Percentiles rank a stretch among this genome's conserved stretches.
These are phyloP conservation scores for Xerocomellus intermedius DNA, from an alignment of 768 basidiomycete species.

Conservation along the genomic window DNA sequence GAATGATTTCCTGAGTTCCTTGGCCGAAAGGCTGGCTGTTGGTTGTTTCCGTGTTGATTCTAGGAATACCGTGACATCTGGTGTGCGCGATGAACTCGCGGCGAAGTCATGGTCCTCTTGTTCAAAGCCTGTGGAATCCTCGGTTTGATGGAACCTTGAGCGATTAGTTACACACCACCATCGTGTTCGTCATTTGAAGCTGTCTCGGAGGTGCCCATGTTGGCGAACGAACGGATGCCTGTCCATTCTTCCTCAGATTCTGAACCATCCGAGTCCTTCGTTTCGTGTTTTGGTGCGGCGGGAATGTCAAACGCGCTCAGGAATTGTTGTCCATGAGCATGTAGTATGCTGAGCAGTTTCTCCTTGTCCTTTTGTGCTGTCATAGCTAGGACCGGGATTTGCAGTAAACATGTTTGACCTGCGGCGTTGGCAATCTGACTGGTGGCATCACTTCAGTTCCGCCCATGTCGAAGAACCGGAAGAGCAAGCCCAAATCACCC, in stretches of 20 bases:
- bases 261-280: constrained; percentile 6
- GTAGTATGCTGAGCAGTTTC: constrained; percentile 38
- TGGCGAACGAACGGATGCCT: constrained; percentile 30
- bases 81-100: constrained; percentile 32
- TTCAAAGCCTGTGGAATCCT: constrained; percentile 34
- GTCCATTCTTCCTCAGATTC: constrained; percentile 42
- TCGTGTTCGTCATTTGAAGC: constrained; percentile 22
- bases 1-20: constrained; percentile 60
- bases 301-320: constrained; percentile 39
- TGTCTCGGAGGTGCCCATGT: not conserved
- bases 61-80: constrained; percentile 59
- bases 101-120: constrained; percentile 48
- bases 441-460: not conserved
- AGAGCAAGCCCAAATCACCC: constrained; percentile 12
- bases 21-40: constrained; percentile 26
- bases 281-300: constrained; percentile 19
- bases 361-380: constrained; percentile 25
- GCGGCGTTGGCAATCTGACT: too few species aligned
- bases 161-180: constrained; percentile 10
- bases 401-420: constrained; percentile 11
- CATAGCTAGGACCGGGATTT: not conserved
- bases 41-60: constrained; percentile 32
- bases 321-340: constrained; percentile 49
- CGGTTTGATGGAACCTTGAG: not conserved
- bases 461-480: constrained; percentile 32